phyloP scores from a whole-genome alignment of 2,329 filamentous ascomycete species.

The Pyricularia pennisetigena region DNA sequence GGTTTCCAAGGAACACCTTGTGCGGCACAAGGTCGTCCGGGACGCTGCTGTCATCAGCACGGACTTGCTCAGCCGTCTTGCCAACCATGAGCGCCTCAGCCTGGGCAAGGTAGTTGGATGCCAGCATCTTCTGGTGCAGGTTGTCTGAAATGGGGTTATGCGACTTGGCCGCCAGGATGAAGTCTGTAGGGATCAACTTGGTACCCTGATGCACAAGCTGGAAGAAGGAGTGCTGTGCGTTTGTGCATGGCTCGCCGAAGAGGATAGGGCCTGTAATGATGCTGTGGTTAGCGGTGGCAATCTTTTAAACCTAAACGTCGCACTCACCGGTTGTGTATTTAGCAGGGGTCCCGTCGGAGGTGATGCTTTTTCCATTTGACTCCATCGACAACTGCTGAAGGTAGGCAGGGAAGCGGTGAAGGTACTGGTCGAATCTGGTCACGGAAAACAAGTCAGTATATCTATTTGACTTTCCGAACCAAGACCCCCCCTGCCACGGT shows the following conservation, averaged over 20 bases:
- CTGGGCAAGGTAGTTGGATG: constrained; percentile 86
- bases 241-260: constrained; percentile 97
- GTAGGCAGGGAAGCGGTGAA: constrained; percentile 97
- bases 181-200: constrained; percentile 96
- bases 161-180: constrained; percentile 90
- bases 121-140: constrained; percentile 93
- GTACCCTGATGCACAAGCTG: constrained; percentile 98
- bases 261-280: constrained; percentile 60
- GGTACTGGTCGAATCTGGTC: constrained; percentile 87
- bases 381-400: constrained; percentile 99
- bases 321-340: constrained; percentile 80
- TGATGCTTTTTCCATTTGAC: constrained; percentile 97
- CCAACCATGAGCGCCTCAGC: constrained; percentile 85
- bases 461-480: neutral
- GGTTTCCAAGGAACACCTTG: constrained; percentile 98
- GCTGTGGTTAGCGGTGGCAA: neutral
- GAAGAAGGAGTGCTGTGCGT: constrained; percentile 99
- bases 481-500: neutral
- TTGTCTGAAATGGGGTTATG: constrained; percentile 92
- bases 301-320: neutral
- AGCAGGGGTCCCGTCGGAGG: constrained; percentile 76
- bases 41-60: constrained; percentile 54
- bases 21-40: constrained; percentile 76
- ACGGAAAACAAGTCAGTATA: neutral
- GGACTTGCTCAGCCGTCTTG: constrained; percentile 73